These are phyloP conservation scores for Alternaria sp. DNA, from an alignment of 2,329 filamentous ascomycete genomes.

Conservation along the genomic window DNA sequence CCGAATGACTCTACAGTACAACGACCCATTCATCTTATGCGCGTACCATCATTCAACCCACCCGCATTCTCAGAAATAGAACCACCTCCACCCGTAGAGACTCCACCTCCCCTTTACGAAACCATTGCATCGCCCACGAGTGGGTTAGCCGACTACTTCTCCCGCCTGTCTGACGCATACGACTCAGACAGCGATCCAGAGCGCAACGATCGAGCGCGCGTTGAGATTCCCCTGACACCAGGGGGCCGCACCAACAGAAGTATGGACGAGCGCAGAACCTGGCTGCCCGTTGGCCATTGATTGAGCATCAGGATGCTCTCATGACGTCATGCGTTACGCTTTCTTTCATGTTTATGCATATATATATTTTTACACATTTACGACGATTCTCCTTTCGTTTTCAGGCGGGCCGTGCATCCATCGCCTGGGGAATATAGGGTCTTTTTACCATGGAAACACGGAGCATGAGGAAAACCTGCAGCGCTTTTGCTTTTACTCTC, in stretches of 20 bases:
- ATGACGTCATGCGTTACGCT: conserved; percentile 32
- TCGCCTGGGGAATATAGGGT: conserved; percentile 1
- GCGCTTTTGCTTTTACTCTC: not conserved
- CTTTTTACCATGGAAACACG: not conserved
- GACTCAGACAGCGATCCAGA: conserved; percentile 67
- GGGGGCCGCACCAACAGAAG: conserved; percentile 68
- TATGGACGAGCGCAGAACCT: conserved; percentile 69
- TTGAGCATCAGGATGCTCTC: conserved; percentile 33
- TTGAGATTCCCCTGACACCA: conserved; percentile 69
- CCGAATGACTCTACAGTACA: conserved; percentile 58
- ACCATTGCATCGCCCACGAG: conserved; percentile 76
- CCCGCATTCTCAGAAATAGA: conserved; percentile 85
- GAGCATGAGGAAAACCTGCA: not conserved
- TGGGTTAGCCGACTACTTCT: conserved; percentile 85
- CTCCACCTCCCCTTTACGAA: conserved; percentile 87
- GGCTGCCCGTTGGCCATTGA: conserved; percentile 57
- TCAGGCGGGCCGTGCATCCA: conserved; percentile 9
- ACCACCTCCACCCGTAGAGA: conserved; percentile 75
- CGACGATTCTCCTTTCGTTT: conserved; percentile 4
- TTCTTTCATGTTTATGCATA: conserved; percentile 22
- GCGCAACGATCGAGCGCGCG: conserved; percentile 49
- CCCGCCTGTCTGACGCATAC: conserved; percentile 72
- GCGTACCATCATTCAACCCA: conserved; percentile 85
- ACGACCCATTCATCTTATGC: conserved; percentile 83
- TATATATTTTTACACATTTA: conserved; percentile 15